These are phyloP conservation scores for Dryas octopetala DNA, from an alignment of 306 rosid genomes.

Conservation along the genomic window DNA sequence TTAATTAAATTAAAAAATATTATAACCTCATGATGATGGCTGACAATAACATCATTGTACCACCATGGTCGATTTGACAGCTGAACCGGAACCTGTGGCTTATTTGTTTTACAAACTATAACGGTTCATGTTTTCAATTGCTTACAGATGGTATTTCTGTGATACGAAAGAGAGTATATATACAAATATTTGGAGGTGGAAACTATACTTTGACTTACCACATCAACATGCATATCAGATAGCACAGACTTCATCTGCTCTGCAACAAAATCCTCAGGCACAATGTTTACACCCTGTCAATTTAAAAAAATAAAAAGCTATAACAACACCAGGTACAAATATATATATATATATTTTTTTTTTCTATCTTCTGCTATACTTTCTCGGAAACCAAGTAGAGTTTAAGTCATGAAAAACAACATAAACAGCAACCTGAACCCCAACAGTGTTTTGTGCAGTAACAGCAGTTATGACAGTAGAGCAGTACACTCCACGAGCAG, in stretches of 20 bases:
- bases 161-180: neutral
- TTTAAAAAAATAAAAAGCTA: constrained; percentile 4
- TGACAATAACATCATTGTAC: neutral
- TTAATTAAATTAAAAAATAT: neutral
- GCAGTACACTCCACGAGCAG: constrained; percentile 78
- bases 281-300: constrained; percentile 60
- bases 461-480: constrained; percentile 91
- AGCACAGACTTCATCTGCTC: constrained; percentile 79
- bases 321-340: neutral
- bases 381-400: constrained; percentile 6
- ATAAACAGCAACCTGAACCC: constrained; percentile 73
- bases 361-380: neutral
- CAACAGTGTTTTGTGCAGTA: constrained; percentile 89
- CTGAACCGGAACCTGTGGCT: neutral
- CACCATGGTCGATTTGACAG: neutral
- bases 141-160: neutral
- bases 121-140: neutral
- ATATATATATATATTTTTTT: neutral
- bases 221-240: constrained; percentile 90
- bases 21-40: neutral
- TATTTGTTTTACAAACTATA: neutral
- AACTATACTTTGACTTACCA: constrained; percentile 50
- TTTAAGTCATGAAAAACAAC: constrained; percentile 6
- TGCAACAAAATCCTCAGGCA: constrained; percentile 67
- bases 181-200: neutral